Percentiles rank a stretch among this genome's conserved stretches.
These are phyloP conservation scores for Naganishia antarctica DNA, from an alignment of 768 basidiomycete genomes.

Conservation along the genomic window DNA sequence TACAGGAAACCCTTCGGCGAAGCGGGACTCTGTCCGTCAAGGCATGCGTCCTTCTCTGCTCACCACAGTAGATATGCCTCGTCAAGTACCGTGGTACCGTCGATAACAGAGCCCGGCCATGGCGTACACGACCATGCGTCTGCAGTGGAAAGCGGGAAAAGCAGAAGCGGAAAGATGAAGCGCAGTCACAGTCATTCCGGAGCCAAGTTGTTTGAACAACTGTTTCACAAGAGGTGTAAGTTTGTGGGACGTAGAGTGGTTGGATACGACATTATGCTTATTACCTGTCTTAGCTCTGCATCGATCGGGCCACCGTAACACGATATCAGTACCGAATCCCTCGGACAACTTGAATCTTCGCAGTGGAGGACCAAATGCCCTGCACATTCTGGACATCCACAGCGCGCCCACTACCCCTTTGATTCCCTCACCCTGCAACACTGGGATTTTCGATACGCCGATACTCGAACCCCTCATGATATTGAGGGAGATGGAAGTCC, in stretches of 20 bases:
- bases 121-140: neutral
- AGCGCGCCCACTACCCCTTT: neutral
- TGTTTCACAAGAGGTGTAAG: constrained; percentile 26
- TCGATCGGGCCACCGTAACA: constrained; percentile 1
- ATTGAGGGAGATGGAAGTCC: constrained; percentile 6
- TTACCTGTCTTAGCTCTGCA: neutral
- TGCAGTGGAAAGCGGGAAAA: neutral
- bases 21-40: neutral
- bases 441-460: neutral
- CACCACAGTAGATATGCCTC: neutral
- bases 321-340: constrained; percentile 6
- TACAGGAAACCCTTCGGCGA: constrained; percentile 4
- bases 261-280: neutral
- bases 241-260: neutral
- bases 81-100: constrained; percentile 9
- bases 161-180: constrained; percentile 5
- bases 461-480: neutral
- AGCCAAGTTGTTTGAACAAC: constrained; percentile 21
- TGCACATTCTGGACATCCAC: neutral
- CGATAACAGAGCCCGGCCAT: neutral
- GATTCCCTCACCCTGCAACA: constrained; percentile 1
- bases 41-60: neutral
- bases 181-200: constrained; percentile 23
- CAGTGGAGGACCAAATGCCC: no score
- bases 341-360: neutral